Evolutionary conservation across 225 moss, liverwort and hornwort genomes (phyloP).

Genomic region (Neckera pumila): DNA sequence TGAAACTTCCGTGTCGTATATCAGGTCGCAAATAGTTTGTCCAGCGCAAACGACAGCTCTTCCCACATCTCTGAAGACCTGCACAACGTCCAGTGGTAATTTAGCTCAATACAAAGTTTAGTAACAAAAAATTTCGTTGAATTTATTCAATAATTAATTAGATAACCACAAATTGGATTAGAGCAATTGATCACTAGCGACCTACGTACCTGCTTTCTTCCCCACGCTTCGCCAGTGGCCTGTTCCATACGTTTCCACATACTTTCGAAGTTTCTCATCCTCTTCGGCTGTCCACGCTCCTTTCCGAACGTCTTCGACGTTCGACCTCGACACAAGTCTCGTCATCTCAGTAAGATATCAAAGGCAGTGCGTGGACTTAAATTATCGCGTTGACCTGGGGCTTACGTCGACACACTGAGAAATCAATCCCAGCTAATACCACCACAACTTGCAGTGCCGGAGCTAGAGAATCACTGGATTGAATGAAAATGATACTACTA

Average conservation of each 20-base stretch:
- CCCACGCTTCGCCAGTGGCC: slow-evolving; percentile 97
- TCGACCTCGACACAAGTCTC: slow-evolving; percentile 37
- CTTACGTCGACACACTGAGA: neutral
- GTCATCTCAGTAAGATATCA: neutral
- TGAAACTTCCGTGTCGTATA: slow-evolving; percentile 46
- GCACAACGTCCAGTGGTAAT: neutral
- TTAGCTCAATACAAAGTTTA: neutral
- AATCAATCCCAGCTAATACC: neutral
- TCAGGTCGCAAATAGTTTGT: slow-evolving; percentile 46
- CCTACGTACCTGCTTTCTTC: slow-evolving; percentile 68
- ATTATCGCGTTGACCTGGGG: neutral
- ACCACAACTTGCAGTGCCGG: neutral
- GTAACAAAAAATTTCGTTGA: neutral
- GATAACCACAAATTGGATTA: neutral
- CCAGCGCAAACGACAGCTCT: slow-evolving; percentile 53
- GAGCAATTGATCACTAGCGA: neutral
- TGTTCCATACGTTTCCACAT: slow-evolving; percentile 73
- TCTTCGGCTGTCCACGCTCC: slow-evolving; percentile 95
- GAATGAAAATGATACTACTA: neutral
- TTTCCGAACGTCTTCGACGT: slow-evolving; percentile 63
- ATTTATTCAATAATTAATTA: neutral
- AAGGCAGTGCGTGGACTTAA: neutral
- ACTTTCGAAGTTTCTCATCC: slow-evolving; percentile 81
- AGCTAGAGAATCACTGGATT: neutral
- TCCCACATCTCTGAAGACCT: slow-evolving; percentile 47